Conservation (phyloP, 768 basidiomycete species). For the Mrakia blollopis region DNA sequence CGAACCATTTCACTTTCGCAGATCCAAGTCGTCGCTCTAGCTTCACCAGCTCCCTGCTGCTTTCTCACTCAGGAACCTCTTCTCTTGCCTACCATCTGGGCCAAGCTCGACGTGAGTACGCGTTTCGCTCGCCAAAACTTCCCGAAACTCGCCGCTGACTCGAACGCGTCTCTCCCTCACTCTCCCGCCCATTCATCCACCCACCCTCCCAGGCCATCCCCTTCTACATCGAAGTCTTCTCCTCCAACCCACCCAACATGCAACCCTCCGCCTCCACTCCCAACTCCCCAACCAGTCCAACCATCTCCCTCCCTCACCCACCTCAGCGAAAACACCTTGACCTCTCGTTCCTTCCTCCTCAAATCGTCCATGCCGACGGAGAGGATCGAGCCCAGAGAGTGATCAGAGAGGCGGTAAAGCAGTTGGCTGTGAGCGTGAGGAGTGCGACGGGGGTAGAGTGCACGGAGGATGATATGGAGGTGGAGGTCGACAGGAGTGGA, state of each 20-base stretch:
- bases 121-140: background rate
- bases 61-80: conserved; percentile 62
- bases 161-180: conserved; percentile 62
- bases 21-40: conserved; percentile 76
- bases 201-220: conserved; percentile 10
- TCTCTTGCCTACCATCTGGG: conserved; percentile 78
- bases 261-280: conserved; percentile 3
- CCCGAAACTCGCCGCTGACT: background rate
- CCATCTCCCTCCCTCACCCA: background rate
- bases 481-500: conserved; percentile 69
- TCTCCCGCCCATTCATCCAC: conserved; percentile 61
- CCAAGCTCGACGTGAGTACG: conserved; percentile 64
- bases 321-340: conserved; percentile 17
- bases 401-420: conserved; percentile 9
- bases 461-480: conserved; percentile 51
- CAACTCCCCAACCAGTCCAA: background rate
- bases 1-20: background rate
- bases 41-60: conserved; percentile 69
- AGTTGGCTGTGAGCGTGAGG: conserved; percentile 12
- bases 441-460: conserved; percentile 22
- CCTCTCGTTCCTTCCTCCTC: conserved; percentile 40
- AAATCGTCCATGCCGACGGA: conserved; percentile 50
- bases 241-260: background rate
- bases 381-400: conserved; percentile 22
- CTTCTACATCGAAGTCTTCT: conserved; percentile 19